Evolutionary conservation across 805 yeast genomes (phyloP).

Genomic region (Wickerhamiella hasegawae): DNA sequence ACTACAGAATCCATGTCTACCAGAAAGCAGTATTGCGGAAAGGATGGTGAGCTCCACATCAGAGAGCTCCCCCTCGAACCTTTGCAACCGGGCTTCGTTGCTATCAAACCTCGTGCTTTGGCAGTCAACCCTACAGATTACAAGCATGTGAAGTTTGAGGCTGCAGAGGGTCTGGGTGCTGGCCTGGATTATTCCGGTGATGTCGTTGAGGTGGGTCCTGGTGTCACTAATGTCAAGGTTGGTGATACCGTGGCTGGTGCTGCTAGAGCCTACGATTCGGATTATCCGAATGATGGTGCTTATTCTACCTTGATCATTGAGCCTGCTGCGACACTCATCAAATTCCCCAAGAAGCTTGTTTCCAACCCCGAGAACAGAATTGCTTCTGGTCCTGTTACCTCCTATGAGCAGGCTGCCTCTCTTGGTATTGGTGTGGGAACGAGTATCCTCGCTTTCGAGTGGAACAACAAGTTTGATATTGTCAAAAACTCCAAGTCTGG

Average conservation of each 20-base stretch:
- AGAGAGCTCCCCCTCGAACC: not conserved
- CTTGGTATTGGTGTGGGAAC: conserved; percentile 39
- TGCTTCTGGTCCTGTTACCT: conserved; percentile 26
- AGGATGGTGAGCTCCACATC: not conserved
- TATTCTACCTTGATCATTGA: conserved; percentile 39
- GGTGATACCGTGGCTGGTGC: conserved; percentile 28
- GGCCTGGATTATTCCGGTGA: conserved; percentile 52
- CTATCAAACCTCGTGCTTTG: conserved; percentile 35
- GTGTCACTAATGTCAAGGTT: conserved; percentile 26
- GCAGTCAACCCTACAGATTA: conserved; percentile 61
- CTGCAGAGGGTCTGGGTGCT: conserved; percentile 33
- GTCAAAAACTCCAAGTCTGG: conserved; percentile 15
- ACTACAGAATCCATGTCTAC: too few relatives aligned
- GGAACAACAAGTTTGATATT: conserved; percentile 19
- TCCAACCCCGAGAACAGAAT: conserved; percentile 13
- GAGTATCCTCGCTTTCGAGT: conserved; percentile 26
- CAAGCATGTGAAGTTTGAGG: conserved; percentile 33
- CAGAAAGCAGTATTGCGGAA: not conserved
- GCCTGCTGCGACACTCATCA: conserved; percentile 24
- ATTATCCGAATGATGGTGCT: conserved; percentile 29
- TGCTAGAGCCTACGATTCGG: conserved; percentile 32
- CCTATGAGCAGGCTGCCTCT: conserved; percentile 53
- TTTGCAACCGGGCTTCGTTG: conserved; percentile 14
- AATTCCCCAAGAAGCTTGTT: conserved; percentile 12
- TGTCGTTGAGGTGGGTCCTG: conserved; percentile 43